Base-by-base conservation (phyloP, 129 eudicot genomes). In the Chrysanthemum lavandulifolium region DNA sequence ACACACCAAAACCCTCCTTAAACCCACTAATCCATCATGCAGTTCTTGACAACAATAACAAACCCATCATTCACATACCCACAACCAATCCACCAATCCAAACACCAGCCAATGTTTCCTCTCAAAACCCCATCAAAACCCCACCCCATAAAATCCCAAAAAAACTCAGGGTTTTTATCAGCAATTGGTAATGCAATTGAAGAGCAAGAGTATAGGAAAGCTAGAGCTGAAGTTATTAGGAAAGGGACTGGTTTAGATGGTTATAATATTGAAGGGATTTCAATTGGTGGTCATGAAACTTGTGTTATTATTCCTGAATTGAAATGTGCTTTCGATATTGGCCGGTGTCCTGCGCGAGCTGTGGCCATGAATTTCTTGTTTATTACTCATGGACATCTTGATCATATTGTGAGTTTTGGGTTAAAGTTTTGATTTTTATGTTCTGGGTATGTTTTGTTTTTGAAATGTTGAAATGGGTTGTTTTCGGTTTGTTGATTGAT, bases 311-410 rank as follows among this genome's bases (percentile, higher is more conserved):
- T 94, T 76, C 99, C 97, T 12, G 88, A 94, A 65, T 79, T 90
- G 60, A 94, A 94, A 84, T 73, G 83, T 36, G 97, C 91, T 15
- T 94, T 94, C 51, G 99, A 94, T 74, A 94, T 94, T 23, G 99
- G 99, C 67, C 83, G 99, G 84, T 90, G 97, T 67, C 99, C 97
- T 1, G 66, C 96, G 0, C 80, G 86, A 69, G 99, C 99, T 63
- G 86, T 94, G 66, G 93, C 84, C 7, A 96, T 90, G 88, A 94
- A 90, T 63, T 94, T 84, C 68, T 69, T 94, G 73, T 94, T 90
- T 65, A 94, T 94, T 55, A 90, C 97, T 78, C 99, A 94, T 78
- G 99, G 88, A 60, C 99, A 94, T 72, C 97, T 94, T 74, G 98
- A 94, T 76, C 98, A 94, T 72, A 90, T 94, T 77, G 99, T 94